Base-by-base conservation (phyloP, 2,329 filamentous ascomycete species). In the Phaeosphaeria sp. region DNA sequence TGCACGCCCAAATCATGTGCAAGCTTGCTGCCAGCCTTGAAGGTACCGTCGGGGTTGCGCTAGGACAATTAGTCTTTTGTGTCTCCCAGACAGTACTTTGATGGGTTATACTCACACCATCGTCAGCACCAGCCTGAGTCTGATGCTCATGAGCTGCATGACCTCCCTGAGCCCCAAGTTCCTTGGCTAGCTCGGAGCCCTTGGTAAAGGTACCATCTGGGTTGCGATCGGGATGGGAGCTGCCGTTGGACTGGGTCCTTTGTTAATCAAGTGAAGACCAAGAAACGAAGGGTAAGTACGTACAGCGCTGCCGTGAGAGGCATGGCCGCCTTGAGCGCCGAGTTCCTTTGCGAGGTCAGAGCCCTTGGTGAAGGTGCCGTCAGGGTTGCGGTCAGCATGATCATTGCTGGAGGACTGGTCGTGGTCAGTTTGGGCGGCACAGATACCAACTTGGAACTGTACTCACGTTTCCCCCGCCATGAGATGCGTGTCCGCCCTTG, bases 401-500 rank as follows among this genome's bases (percentile, higher is more conserved):
- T 36, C 30, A 11, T 36, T 36, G 9, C 25, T 27, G 30, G 30
- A 36, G 13, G 30, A 15, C 30, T 36, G 30, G 13, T 13, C 3
- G 3, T 3, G 9, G 13, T 36, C 13, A 36, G 30, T 13, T 36
- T 9, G 5, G 9, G 5, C 9, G 9, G 5, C 25, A 27, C 25
- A 27, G 25, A 9, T 9, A 27, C 9, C 4, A 9, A 27, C 4
- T 5, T 27, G 25, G 5, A 3, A 11, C 30, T 13, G 46, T 22
- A 9, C 18, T 21, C 18, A 25, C 25, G 21, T 52, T 21, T 20
- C 41, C 25, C 53, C 47, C 59, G 30, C 72, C 72, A 55, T 78
- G 74, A 52, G 71, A 75, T 17, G 79, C 77, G 50, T 80, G 78
- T 4, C 81, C 82, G n/a, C 82, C 82, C 70, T 82, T 84, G 52